phyloP scores from a whole-genome alignment of 352 stramenopile species.

The Phytophthora citricola region DNA sequence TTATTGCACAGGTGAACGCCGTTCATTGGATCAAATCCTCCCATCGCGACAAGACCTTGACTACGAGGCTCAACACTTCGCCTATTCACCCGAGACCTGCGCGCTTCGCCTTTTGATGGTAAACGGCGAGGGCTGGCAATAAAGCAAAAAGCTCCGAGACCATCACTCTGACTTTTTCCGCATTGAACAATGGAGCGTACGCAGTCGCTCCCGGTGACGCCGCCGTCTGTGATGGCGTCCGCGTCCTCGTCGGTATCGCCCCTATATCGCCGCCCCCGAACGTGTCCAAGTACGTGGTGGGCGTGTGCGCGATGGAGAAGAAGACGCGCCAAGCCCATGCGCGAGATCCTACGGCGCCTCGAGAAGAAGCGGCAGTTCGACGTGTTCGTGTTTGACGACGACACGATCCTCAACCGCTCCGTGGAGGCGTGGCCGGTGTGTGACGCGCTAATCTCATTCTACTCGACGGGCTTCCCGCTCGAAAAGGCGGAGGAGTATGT shows the following conservation, averaged over 20 bases:
- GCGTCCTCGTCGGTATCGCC: slow-evolving; percentile 16
- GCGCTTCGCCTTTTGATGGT: slow-evolving; percentile 1
- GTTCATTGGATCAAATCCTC: slow-evolving; percentile 23
- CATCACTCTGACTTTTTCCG: slow-evolving; percentile 28
- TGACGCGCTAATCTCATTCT: slow-evolving; percentile 99
- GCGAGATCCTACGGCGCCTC: slow-evolving; percentile 95
- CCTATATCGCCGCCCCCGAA: slow-evolving; percentile 20
- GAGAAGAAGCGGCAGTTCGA: slow-evolving; percentile 95
- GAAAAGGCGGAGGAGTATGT: slow-evolving; percentile 98
- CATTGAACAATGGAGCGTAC: slow-evolving; percentile 33
- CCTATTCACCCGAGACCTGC: slow-evolving; percentile 10
- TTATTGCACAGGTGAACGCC: no score
- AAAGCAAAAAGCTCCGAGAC: slow-evolving; percentile 11
- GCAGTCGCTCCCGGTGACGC: slow-evolving; percentile 32
- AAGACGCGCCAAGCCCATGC: slow-evolving; percentile 98
- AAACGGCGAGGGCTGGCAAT: neutral
- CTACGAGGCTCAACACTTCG: slow-evolving; percentile 12
- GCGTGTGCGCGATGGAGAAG: slow-evolving; percentile 99
- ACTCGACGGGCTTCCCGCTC: slow-evolving; percentile 98
- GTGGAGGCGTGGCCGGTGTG: slow-evolving; percentile 96
- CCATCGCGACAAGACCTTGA: neutral
- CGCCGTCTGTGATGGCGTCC: slow-evolving; percentile 16
- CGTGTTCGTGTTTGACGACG: slow-evolving; percentile 98
- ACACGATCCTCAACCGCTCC: slow-evolving; percentile 95
- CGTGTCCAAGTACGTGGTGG: slow-evolving; percentile 87